Evolutionary conservation across 2,329 filamentous ascomycete species (phyloP), one percentile per base, ranked within the genome.

Genomic region (Pseudofabraea citricarpa): DNA sequence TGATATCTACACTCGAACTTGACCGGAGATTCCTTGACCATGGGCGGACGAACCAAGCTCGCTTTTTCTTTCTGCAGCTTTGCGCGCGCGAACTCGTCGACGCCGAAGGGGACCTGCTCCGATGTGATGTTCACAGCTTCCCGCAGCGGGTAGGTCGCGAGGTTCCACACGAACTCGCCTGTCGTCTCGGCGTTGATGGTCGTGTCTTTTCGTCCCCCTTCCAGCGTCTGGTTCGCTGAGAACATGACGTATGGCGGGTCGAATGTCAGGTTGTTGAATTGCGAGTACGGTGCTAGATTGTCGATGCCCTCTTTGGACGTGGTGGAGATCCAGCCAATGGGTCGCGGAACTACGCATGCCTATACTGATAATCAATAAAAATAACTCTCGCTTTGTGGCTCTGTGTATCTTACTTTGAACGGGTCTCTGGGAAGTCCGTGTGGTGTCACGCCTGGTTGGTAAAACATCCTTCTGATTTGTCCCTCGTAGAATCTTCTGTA

Each of bases 181-280:
- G 75, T 78, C 5, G 64, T 51, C 56, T 81, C 75, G 49, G 65
- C 72, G 57, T 82, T 82, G 52, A 64, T 58, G 23, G 77, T 74
- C 0, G 71, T 79, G 60, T 82, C 76, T 56, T 82, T 82, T 45
- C 72, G 71, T 0, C 52, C 40, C 2, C 55, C 56, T 7, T 59
- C 49, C 0, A 68, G 61, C 0, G 71, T 76, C 56, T 80, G 74
- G 60, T 82, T 81, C 3, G 73, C 70, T 24, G 65, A 67, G 68
- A 83, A 82, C 72, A 82, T 77, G 21, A 82, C 72, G 54, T 79
- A 79, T 0, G 78, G 78, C 0, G 77, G 78, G 55, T 80, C 75
- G 60, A 79, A 82, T 23, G 74, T 79, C 0, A 82, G 68, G 50
- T 81, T 81, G 59, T 75, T 79, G 68, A 82, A 82, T 60, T 82